Conservation (phyloP, 2,329 filamentous ascomycete genomes). For the Trichoderma harzianum region DNA sequence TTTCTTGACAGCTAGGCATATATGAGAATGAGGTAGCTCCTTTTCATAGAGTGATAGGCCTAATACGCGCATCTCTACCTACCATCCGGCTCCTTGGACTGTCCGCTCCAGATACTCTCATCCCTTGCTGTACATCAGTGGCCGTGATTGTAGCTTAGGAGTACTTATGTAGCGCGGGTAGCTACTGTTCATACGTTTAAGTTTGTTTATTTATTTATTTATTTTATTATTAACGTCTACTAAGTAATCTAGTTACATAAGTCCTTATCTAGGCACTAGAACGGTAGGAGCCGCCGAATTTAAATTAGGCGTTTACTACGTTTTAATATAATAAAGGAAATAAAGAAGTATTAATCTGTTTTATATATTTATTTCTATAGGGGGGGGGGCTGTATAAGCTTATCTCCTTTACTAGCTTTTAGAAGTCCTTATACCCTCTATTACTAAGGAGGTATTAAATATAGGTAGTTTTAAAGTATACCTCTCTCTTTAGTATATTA, state of each 20-base stretch:
- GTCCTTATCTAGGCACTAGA: neutral
- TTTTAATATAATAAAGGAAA: neutral
- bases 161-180: too few species aligned
- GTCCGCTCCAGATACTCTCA: too few species aligned
- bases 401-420: neutral
- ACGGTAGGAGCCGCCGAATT: neutral
- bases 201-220: neutral
- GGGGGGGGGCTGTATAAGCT: neutral
- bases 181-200: too few species aligned
- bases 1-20: too few species aligned
- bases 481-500: neutral
- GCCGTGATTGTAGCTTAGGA: too few species aligned
- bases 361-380: neutral
- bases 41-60: too few species aligned
- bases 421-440: neutral
- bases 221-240: neutral
- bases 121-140: too few species aligned
- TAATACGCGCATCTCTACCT: too few species aligned
- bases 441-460: neutral
- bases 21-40: too few species aligned
- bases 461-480: neutral
- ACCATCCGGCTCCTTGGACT: too few species aligned
- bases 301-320: neutral
- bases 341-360: neutral
- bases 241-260: conserved; percentile 9